Base-by-base conservation (phyloP, 495 filamentous ascomycete species). In the Cercophora newfieldiana region DNA sequence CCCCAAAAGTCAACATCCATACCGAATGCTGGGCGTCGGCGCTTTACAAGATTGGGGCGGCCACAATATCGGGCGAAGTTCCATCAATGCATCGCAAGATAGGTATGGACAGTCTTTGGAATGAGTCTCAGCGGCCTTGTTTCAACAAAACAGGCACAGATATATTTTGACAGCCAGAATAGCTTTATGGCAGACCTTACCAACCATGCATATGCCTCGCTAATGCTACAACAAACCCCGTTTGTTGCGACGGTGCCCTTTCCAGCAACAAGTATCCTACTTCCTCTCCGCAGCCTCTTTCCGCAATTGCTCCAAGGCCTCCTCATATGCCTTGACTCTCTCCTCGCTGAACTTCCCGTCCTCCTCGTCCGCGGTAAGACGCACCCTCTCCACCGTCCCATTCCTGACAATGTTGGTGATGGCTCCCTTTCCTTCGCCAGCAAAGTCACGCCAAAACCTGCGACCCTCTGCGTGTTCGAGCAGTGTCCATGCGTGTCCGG, bases 361-460 rank as follows among this genome's bases (percentile, higher is more conserved):
- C 19, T 64, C 56, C 56, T 62, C 69, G 19, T 28, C 49, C 37
- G 63, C 18, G 33, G 63, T 30, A 24, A 78, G 29, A 49, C 68
- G 56, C 2, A 74, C 65, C 56, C 75, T 68, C 63, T 72, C 74
- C 24, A 79, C 75, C 48, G 58, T 50, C 4, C 59, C 37, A 37
- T 54, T 56, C 56, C 74, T 55, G 16, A 72, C 60, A 21, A 75
- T 75, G 29, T 57, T 68, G 24, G 68, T 68, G 0, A 18, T 33
- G 2, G 55, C 67, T 48, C 65, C 78, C 71, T 73, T 77, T 53
- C 71, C 74, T 56, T 77, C 74, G 16, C 83, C 77, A 0, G 83
- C 89, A 66, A 97, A 88, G 66, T 91, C 87, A 55, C 89, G 87
- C 87, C 89, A 89, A 72, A 98, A 99, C 91, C 93, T 92, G 44